Evolutionary conservation across 495 filamentous ascomycete genomes (phyloP).

Genomic region (Peziza echinospora): DNA sequence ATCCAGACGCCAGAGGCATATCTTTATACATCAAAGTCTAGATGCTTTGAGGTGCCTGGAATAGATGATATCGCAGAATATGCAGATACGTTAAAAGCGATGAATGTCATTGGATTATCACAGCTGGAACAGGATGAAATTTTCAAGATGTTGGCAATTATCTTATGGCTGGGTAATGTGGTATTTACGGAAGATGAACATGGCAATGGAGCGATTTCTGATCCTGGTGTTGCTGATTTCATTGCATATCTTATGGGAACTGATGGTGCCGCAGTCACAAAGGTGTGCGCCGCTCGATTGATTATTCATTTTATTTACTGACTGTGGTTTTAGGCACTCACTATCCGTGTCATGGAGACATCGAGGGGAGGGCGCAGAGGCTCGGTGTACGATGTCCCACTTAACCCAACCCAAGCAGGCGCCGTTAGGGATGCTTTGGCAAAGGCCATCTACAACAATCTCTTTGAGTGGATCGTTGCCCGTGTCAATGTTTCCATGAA

Average conservation of each 20-base stretch:
- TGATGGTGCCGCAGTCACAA: conserved; percentile 53
- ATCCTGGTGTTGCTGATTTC: conserved; percentile 82
- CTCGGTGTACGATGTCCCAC: conserved; percentile 72
- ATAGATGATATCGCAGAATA: conserved; percentile 88
- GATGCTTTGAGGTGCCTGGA: conserved; percentile 80
- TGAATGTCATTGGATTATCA: conserved; percentile 77
- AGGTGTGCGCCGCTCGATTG: conserved; percentile 19
- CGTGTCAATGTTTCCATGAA: conserved; percentile 77
- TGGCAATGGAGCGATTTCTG: conserved; percentile 65
- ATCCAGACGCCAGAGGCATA: conserved; percentile 85
- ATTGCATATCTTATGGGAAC: conserved; percentile 87
- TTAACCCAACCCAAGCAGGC: conserved; percentile 75
- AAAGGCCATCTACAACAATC: conserved; percentile 89
- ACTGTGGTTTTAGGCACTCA: conserved; percentile 55
- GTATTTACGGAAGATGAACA: conserved; percentile 69
- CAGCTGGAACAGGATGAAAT: conserved; percentile 87
- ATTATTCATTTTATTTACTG: too few relatives aligned
- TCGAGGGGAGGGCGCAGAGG: conserved; percentile 58
- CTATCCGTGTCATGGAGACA: conserved; percentile 73
- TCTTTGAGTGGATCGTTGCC: conserved; percentile 97
- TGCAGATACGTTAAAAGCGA: conserved; percentile 75
- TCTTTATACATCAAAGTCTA: conserved; percentile 81
- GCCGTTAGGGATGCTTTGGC: conserved; percentile 84
- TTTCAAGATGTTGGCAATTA: conserved; percentile 82
- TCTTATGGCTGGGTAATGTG: conserved; percentile 90